A percentile compares a stretch with the other conserved stretches of the same genome.
Evolutionary conservation across 2,329 filamentous ascomycete genomes (phyloP).

Genomic region (Dactylellina leptospora): DNA sequence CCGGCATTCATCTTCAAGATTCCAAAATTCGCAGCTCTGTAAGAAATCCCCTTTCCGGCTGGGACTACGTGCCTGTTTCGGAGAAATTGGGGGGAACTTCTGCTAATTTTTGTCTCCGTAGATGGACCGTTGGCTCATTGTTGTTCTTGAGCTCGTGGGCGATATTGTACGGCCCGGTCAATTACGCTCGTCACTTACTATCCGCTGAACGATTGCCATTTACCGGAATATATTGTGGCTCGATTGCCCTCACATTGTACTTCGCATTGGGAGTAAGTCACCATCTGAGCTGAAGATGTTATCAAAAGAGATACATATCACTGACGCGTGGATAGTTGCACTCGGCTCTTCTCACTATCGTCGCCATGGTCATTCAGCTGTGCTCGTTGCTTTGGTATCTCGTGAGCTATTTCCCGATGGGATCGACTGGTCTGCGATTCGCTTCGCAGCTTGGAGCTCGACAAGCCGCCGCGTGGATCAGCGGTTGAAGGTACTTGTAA

Average conservation of each 20-base stretch:
- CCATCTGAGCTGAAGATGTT: slow-evolving; percentile 30
- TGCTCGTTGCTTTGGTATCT: slow-evolving; percentile 89
- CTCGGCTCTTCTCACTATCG: slow-evolving; percentile 82
- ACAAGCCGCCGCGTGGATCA: slow-evolving; percentile 88
- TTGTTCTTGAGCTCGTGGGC: slow-evolving; percentile 93
- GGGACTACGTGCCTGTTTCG: not conserved
- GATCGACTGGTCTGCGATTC: slow-evolving; percentile 83
- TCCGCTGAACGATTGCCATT: slow-evolving; percentile 88
- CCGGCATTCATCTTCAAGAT: slow-evolving; percentile 81
- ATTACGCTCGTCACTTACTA: slow-evolving; percentile 83
- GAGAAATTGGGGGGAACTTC: slow-evolving; percentile 2
- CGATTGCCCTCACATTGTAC: slow-evolving; percentile 86
- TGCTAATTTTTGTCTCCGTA: slow-evolving; percentile 61
- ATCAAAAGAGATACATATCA: slow-evolving; percentile 22
- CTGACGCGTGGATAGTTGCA: slow-evolving; percentile 70
- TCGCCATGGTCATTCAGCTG: slow-evolving; percentile 84
- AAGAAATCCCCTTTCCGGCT: slow-evolving; percentile 65
- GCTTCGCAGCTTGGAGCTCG: slow-evolving; percentile 86
- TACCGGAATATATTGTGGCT: slow-evolving; percentile 92
- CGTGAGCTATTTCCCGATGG: slow-evolving; percentile 98
- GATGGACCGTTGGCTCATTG: slow-evolving; percentile 92
- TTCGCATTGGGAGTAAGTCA: slow-evolving; percentile 88
- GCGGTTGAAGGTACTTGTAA: slow-evolving; percentile 65
- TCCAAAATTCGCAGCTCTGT: slow-evolving; percentile 96
- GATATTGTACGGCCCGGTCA: slow-evolving; percentile 87